Evolutionary conservation across 2,329 filamentous ascomycete genomes (phyloP).

Genomic region (Mycosphaerella sp.): DNA sequence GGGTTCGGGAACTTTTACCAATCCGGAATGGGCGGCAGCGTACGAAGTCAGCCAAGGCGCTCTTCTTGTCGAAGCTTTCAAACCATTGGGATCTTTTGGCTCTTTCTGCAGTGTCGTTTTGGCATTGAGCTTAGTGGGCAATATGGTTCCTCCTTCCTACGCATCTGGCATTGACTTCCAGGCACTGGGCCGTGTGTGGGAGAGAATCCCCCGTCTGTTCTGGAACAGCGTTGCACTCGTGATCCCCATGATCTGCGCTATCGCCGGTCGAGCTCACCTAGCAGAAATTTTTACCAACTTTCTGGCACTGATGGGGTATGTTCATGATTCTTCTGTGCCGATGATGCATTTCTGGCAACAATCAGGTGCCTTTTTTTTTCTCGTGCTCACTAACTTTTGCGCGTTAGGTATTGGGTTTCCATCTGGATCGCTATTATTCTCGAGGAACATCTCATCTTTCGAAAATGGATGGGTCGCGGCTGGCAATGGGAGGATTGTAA

Average conservation of each 20-base stretch:
- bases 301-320: conserved; percentile 56
- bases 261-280: conserved; percentile 55
- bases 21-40: conserved; percentile 51
- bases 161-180: conserved; percentile 62
- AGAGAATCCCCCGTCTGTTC: conserved; percentile 54
- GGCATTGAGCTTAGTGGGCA: conserved; percentile 58
- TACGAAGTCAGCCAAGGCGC: conserved; percentile 56
- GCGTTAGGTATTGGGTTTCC: conserved; percentile 52
- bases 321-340: not conserved
- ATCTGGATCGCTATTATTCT: conserved; percentile 59
- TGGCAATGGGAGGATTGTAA: conserved; percentile 56
- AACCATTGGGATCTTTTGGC: conserved; percentile 55
- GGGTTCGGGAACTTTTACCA: conserved; percentile 49
- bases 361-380: too few relatives aligned
- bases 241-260: conserved; percentile 58
- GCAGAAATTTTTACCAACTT: conserved; percentile 63
- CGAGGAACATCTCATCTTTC: conserved; percentile 58
- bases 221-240: conserved; percentile 59
- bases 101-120: conserved; percentile 61
- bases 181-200: conserved; percentile 54
- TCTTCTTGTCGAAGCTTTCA: conserved; percentile 57
- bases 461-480: conserved; percentile 39
- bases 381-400: not conserved
- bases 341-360: not conserved
- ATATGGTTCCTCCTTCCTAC: conserved; percentile 60